Evolutionary conservation across 192 early-diverging fungal species (phyloP), one percentile per base, ranked within the genome.

Genomic region (Backusella australiensis): DNA sequence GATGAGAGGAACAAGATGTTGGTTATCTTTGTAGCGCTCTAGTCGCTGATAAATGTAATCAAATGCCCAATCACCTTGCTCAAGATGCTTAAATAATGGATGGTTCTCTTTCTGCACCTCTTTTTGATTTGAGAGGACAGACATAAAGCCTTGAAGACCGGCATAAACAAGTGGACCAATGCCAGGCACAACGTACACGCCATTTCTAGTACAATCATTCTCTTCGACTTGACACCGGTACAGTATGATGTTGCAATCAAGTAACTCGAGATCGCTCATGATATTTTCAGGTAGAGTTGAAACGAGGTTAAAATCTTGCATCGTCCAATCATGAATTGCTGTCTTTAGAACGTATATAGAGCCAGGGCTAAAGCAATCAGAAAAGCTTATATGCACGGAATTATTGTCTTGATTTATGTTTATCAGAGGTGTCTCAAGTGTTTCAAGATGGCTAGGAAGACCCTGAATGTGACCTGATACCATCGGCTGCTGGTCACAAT

Each of bases 91-190:
- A 77, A 94, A 97, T 72, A 99, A 86, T 3, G 96, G 92, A 78
- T 98, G 96, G 4, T 96, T 94, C 74, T 97, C 80, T 79, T 99
- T 92, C 74, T 96, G 98, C 66, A 86, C 85, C 6, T 89, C 86
- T 26, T 94, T 92, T 17, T 95, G 91, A 3, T 89, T 86, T 34
- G 85, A 82, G 17, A 98, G 84, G 4, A 91, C 91, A 32, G 95
- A 92, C 72, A 95, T 89, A 77, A 95, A 96, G 1, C 98, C 98
- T 85, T 98, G 94, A 26, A 99, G 76, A 6, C 98, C 98, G 77
- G 93, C 94, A 79, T 98, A 99, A 0, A 93, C 83, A 9, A 98
- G 80, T 11, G 80, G 53, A 0, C 97, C 98, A 77, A 90, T 84
- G n/a, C 88, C 90, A 5, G 98, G 97, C 42, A 99, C 89, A 63